These are phyloP conservation scores for Colletotrichum sp. DNA, from an alignment of 2,329 filamentous ascomycete species.

Conservation along the genomic window DNA sequence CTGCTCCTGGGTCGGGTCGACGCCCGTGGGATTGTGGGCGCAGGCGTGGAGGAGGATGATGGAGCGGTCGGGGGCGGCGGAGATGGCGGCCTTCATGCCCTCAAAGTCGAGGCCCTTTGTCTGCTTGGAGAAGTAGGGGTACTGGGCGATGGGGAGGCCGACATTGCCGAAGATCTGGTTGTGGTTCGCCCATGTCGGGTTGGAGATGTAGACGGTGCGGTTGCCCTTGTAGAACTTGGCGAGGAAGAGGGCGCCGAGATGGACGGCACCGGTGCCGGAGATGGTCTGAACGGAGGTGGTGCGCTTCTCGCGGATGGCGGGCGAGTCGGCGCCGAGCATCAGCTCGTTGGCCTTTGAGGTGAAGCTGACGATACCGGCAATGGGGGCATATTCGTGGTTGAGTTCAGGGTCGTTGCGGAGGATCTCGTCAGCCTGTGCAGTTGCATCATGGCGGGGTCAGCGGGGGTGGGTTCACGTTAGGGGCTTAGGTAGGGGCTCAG, in stretches of 20 bases:
- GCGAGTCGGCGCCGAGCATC: constrained; percentile 80
- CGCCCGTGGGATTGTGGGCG: constrained; percentile 97
- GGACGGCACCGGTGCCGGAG: constrained; percentile 94
- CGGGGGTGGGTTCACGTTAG: constrained; percentile 4
- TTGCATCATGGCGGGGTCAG: constrained; percentile 22
- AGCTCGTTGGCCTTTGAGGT: constrained; percentile 90
- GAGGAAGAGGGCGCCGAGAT: constrained; percentile 93
- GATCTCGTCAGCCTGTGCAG: constrained; percentile 82
- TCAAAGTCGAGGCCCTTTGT: constrained; percentile 92
- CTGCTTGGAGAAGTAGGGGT: constrained; percentile 91
- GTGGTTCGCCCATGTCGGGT: constrained; percentile 98
- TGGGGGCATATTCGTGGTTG: constrained; percentile 98
- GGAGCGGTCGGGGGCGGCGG: constrained; percentile 75
- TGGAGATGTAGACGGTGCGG: constrained; percentile 86
- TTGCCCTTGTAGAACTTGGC: constrained; percentile 83
- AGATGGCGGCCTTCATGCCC: constrained; percentile 79
- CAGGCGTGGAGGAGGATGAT: constrained; percentile 94
- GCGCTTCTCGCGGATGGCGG: constrained; percentile 84
- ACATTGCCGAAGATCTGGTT: constrained; percentile 98
- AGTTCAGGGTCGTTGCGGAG: constrained; percentile 86
- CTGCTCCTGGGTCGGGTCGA: constrained; percentile 92
- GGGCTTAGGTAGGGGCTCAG: neutral
- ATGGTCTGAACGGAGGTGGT: constrained; percentile 88
- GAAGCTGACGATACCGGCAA: constrained; percentile 85
- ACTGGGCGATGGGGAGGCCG: constrained; percentile 75